Evolutionary conservation across 805 yeast genomes (phyloP).

Genomic region (Candida maesae): DNA sequence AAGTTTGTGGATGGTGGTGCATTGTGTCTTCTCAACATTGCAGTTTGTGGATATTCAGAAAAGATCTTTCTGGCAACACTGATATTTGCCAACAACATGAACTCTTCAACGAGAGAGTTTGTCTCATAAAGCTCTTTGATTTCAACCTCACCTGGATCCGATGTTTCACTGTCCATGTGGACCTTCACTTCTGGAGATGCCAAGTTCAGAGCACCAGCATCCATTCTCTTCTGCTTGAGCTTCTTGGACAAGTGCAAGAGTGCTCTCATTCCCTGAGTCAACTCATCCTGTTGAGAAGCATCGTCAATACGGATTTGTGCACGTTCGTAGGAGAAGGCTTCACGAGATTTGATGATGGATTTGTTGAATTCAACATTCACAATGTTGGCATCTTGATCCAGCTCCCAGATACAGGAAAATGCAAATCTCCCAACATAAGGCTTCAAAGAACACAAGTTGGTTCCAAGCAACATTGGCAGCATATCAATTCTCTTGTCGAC

Average conservation of each 20-base stretch:
- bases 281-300: conserved; percentile 64
- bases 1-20: conserved; percentile 96
- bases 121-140: conserved; percentile 85
- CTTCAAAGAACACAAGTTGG: conserved; percentile 90
- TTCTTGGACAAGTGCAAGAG: conserved; percentile 75
- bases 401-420: conserved; percentile 93
- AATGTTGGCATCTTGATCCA: conserved; percentile 82
- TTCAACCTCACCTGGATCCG: conserved; percentile 95
- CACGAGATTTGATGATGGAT: conserved; percentile 84
- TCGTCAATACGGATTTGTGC: conserved; percentile 95
- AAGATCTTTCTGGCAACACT: conserved; percentile 91
- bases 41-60: conserved; percentile 94
- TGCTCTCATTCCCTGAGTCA: conserved; percentile 86
- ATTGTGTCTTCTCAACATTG: conserved; percentile 96
- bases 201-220: conserved; percentile 92
- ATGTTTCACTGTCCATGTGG: conserved; percentile 93
- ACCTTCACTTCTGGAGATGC: conserved; percentile 99
- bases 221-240: conserved; percentile 79
- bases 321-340: conserved; percentile 90
- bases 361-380: conserved; percentile 76
- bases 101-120: conserved; percentile 95
- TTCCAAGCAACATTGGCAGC: conserved; percentile 93
- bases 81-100: conserved; percentile 95
- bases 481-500: conserved; percentile 98
- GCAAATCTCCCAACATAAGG: conserved; percentile 96